Evolutionary conservation across 1,139 yeast species (phyloP).

Genomic region (Kodamaea anthophila): DNA sequence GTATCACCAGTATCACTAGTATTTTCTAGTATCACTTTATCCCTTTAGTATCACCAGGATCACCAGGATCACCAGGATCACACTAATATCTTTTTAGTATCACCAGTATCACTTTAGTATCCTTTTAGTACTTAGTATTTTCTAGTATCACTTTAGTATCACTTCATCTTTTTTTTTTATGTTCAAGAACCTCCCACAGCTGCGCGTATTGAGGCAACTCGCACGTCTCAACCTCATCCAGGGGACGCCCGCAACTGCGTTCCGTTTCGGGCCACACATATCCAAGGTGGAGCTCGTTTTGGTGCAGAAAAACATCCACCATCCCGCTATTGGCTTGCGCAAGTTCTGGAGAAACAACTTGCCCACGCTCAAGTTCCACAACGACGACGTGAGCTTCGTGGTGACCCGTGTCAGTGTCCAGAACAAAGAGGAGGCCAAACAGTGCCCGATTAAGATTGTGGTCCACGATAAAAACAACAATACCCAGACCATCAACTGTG

Average conservation of each 20-base stretch:
- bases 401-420: constrained; percentile 50
- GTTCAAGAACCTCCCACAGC: constrained; percentile 23
- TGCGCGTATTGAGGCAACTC: constrained; percentile 28
- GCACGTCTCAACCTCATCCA: constrained; percentile 34
- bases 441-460: constrained; percentile 42
- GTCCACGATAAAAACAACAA: constrained; percentile 20
- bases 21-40: no score
- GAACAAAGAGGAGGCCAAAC: constrained; percentile 32
- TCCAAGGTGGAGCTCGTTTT: constrained; percentile 26
- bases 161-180: no score
- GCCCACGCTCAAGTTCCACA: constrained; percentile 78
- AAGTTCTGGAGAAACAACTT: constrained; percentile 67
- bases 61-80: no score
- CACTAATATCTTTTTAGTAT: no score
- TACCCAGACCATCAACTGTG: constrained; percentile 27
- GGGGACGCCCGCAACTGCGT: constrained; percentile 34
- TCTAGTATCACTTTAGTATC: no score
- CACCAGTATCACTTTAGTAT: no score
- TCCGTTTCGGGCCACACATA: constrained; percentile 20
- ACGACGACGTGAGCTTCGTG: constrained; percentile 59
- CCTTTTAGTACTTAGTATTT: no score
- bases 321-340: constrained; percentile 33
- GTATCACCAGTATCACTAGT: no score
- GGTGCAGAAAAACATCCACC: constrained; percentile 22
- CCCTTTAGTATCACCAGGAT: no score